Evolutionary conservation across 2,329 filamentous ascomycete genomes (phyloP).

Genomic region (Stenocarpella maydis): DNA sequence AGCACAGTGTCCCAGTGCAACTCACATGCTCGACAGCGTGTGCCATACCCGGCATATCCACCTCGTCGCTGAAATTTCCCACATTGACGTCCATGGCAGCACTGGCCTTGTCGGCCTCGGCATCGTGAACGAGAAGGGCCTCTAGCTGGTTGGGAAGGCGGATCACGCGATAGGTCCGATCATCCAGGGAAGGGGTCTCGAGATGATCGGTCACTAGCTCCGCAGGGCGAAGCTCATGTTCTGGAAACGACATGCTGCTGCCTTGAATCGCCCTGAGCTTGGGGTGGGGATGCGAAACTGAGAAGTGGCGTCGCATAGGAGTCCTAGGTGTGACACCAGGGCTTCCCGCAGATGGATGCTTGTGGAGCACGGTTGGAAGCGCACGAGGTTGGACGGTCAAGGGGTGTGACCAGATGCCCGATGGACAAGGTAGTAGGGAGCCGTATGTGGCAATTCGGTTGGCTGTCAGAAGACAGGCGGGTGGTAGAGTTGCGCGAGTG

Average conservation of each 20-base stretch:
- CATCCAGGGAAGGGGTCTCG: constrained; percentile 85
- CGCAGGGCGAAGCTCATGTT: constrained; percentile 44
- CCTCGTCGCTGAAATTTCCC: constrained; percentile 91
- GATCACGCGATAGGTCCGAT: constrained; percentile 88
- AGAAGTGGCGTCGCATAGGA: constrained; percentile 3
- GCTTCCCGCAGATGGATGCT: background rate
- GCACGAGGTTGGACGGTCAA: background rate
- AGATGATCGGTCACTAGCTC: constrained; percentile 71
- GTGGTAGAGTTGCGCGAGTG: constrained; percentile 16
- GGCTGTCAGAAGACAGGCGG: constrained; percentile 10
- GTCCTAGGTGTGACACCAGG: background rate
- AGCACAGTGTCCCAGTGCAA: constrained; percentile 21
- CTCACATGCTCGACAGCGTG: constrained; percentile 90
- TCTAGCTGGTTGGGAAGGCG: constrained; percentile 87
- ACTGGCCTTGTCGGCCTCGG: constrained; percentile 95
- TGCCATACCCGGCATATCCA: constrained; percentile 92
- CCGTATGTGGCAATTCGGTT: background rate
- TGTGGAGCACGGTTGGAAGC: constrained; percentile 2
- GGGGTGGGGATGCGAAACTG: constrained; percentile 23
- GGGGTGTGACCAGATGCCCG: background rate
- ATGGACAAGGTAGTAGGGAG: background rate
- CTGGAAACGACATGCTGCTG: constrained; percentile 41
- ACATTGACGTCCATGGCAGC: constrained; percentile 96
- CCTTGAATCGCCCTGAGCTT: constrained; percentile 40
- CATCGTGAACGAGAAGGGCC: constrained; percentile 90